These are phyloP conservation scores for Dichomitus squalens DNA, from an alignment of 1,284 basidiomycete genomes.

Conservation along the genomic window DNA sequence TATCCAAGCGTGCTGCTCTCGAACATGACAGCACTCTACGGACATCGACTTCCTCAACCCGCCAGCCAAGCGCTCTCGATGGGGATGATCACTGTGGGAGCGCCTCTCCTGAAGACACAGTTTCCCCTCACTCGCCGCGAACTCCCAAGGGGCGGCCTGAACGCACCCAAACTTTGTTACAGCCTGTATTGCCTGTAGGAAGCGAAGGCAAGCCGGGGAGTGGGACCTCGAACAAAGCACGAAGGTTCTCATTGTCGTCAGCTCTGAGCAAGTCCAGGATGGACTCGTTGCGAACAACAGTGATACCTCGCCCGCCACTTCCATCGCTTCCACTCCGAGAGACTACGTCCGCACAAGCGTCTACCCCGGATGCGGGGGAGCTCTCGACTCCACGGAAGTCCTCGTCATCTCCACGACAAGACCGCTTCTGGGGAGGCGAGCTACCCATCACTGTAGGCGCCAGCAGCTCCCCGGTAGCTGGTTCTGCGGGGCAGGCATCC, in stretches of 20 bases:
- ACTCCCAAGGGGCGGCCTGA: slow-evolving; percentile 14
- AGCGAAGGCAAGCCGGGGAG: not conserved
- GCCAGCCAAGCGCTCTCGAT: not conserved
- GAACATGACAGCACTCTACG: not conserved
- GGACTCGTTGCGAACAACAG: slow-evolving; percentile 25
- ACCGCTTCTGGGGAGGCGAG: slow-evolving; percentile 19
- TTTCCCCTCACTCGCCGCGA: slow-evolving; percentile 2
- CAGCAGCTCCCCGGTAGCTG: not conserved
- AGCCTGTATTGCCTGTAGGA: not conserved
- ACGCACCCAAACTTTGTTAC: slow-evolving; percentile 23
- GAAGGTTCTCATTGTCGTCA: slow-evolving; percentile 32
- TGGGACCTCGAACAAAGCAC: slow-evolving; percentile 8
- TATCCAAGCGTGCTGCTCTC: not conserved
- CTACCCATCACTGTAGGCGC: slow-evolving; percentile 7
- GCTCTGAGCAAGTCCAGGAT: slow-evolving; percentile 25
- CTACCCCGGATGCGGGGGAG: not conserved
- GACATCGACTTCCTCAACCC: not conserved
- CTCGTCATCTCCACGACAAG: not conserved
- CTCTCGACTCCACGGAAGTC: not conserved
- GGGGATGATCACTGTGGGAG: not conserved
- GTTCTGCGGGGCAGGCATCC: not conserved
- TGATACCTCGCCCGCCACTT: slow-evolving; percentile 31
- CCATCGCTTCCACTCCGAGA: slow-evolving; percentile 13
- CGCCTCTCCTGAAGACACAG: not conserved
- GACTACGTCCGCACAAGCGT: not conserved